Conservation (phyloP, 495 filamentous ascomycete species). For the Sordaria brevicollis region DNA sequence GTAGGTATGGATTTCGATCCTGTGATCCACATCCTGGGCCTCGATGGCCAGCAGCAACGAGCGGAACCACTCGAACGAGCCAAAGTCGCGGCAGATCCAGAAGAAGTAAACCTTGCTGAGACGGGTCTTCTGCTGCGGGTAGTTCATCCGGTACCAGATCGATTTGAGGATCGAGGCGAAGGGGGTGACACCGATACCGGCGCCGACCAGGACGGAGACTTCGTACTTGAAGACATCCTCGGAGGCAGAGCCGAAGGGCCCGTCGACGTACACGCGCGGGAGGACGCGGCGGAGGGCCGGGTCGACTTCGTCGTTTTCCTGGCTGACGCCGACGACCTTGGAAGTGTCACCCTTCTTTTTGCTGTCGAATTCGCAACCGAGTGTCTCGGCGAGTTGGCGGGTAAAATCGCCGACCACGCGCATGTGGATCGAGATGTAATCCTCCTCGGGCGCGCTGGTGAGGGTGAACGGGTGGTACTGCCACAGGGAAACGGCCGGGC, state of each 20-base stretch:
- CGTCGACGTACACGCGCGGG: slow-evolving; percentile 67
- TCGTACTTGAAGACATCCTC: slow-evolving; percentile 75
- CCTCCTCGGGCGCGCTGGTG: slow-evolving; percentile 70
- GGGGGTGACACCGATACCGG: slow-evolving; percentile 64
- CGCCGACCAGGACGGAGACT: slow-evolving; percentile 55
- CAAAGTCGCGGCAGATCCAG: slow-evolving; percentile 74
- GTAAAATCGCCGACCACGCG: slow-evolving; percentile 65
- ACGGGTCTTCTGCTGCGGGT: slow-evolving; percentile 60
- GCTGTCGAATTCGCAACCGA: slow-evolving; percentile 61
- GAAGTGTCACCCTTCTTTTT: slow-evolving; percentile 41
- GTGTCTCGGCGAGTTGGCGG: slow-evolving; percentile 46
- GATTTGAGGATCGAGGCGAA: slow-evolving; percentile 75
- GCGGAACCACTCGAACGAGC: slow-evolving; percentile 73
- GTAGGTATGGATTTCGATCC: slow-evolving; percentile 71
- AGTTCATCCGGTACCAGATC: slow-evolving; percentile 83
- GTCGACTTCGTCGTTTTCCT: slow-evolving; percentile 47
- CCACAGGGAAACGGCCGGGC: slow-evolving; percentile 68
- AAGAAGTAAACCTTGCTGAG: slow-evolving; percentile 78
- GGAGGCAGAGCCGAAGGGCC: slow-evolving; percentile 68
- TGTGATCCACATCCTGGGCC: slow-evolving; percentile 68
- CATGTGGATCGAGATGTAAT: slow-evolving; percentile 73
- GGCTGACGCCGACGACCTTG: slow-evolving; percentile 56
- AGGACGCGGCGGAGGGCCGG: slow-evolving; percentile 59
- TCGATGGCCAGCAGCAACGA: slow-evolving; percentile 71
- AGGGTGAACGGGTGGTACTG: slow-evolving; percentile 74